Conservation (phyloP, 2,329 filamentous ascomycete genomes). For the Hymenoscyphus fructigenus region DNA sequence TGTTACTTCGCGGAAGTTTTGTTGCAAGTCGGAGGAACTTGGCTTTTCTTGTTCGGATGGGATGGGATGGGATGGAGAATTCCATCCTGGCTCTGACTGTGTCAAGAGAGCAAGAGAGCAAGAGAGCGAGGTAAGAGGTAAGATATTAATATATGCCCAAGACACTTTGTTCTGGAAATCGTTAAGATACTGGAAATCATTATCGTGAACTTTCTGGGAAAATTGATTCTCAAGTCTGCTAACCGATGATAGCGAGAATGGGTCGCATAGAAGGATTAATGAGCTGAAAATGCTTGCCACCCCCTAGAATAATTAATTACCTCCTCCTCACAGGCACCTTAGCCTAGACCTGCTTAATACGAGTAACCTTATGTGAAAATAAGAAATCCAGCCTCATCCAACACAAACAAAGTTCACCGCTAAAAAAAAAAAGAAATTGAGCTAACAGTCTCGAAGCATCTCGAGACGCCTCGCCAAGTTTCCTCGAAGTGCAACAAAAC, state of each 20-base stretch:
- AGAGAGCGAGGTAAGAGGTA: background rate
- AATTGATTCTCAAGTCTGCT: no score
- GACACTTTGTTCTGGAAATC: background rate
- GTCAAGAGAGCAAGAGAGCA: background rate
- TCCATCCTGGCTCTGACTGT: background rate
- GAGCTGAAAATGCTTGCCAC: no score
- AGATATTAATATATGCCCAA: background rate
- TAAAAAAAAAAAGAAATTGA: background rate
- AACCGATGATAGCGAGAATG: no score
- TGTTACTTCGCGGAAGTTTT: background rate
- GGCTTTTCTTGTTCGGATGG: background rate
- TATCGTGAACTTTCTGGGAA: no score
- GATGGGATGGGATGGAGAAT: background rate
- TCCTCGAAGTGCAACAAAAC: constrained; percentile 9
- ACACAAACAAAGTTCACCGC: background rate
- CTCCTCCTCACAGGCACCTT: background rate
- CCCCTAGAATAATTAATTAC: no score
- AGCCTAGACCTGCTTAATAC: background rate
- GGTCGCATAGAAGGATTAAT: no score
- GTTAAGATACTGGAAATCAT: no score
- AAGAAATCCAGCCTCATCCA: background rate
- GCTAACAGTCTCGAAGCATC: background rate
- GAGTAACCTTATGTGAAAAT: no score
- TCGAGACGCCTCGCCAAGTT: background rate
- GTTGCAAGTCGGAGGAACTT: background rate